Evolutionary conservation across 2,329 filamentous ascomycete species (phyloP).

Genomic region (Neopestalotiopsis rosae): DNA sequence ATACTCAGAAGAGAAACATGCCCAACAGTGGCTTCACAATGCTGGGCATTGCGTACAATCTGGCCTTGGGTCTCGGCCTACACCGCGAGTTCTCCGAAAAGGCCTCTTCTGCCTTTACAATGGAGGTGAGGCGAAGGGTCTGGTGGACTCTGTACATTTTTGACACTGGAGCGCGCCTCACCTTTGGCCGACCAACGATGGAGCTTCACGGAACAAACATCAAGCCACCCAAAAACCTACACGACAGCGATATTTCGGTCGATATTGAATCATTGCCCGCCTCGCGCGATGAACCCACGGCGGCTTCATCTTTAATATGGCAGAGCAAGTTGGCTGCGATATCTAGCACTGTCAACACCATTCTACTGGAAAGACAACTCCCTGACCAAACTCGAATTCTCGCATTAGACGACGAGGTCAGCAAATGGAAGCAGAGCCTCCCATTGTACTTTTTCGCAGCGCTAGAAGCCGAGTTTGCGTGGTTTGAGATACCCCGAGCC

Average conservation of each 20-base stretch:
- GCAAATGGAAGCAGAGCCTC: background rate
- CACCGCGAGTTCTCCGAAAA: conserved; percentile 47
- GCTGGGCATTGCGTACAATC: conserved; percentile 50
- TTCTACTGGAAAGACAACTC: background rate
- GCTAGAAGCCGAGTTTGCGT: background rate
- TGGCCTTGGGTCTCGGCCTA: conserved; percentile 52
- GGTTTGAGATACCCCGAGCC: background rate
- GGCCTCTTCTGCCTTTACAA: conserved; percentile 38
- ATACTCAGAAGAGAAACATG: conserved; percentile 52
- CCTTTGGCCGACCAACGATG: conserved; percentile 40
- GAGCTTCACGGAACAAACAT: background rate
- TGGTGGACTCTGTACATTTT: conserved; percentile 51
- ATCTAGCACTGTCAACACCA: background rate
- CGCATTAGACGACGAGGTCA: background rate
- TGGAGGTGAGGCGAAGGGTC: conserved; percentile 45
- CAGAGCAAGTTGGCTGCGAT: conserved; percentile 2
- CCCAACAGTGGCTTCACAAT: conserved; percentile 55
- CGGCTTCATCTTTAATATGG: background rate
- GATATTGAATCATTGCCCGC: background rate
- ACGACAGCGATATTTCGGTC: background rate
- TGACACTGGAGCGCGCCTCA: conserved; percentile 51
- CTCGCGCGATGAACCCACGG: background rate
- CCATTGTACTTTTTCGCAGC: background rate
- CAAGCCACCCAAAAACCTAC: background rate
- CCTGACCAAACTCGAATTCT: background rate